phyloP scores from a whole-genome alignment of 169 alveolate genomes.

The Eimeria tenella region DNA sequence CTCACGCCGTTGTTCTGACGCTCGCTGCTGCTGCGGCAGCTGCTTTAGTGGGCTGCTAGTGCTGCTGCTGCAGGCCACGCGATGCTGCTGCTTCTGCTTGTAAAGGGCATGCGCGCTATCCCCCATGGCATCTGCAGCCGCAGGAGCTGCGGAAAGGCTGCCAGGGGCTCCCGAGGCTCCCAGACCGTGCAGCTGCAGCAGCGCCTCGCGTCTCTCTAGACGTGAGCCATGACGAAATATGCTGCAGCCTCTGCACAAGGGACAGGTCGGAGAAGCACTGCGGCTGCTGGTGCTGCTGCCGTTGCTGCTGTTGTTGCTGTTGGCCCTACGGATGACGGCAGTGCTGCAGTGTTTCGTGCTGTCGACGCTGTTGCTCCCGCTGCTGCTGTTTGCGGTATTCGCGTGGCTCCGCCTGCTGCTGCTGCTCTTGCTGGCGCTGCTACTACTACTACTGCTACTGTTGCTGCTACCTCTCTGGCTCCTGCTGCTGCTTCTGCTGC shows the following conservation, averaged over 20 bases:
- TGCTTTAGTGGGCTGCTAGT: constrained; percentile 15
- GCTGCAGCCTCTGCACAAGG: constrained; percentile 31
- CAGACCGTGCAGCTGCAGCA: constrained; percentile 62
- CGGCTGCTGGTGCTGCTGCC: constrained; percentile 56
- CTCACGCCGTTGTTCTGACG: constrained; percentile 32
- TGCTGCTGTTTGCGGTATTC: constrained; percentile 16
- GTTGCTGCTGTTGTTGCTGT: constrained; percentile 61
- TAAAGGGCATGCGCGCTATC: background rate
- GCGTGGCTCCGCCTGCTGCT: background rate
- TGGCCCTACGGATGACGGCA: constrained; percentile 1
- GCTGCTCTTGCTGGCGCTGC: background rate
- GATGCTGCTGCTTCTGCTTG: constrained; percentile 24
- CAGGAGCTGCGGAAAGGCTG: background rate
- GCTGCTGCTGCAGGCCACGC: background rate
- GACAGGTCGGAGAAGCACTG: constrained; percentile 21
- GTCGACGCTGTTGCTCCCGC: constrained; percentile 22
- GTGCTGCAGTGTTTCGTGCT: background rate
- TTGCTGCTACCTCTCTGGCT: background rate
- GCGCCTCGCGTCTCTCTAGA: constrained; percentile 24
- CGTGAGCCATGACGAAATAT: constrained; percentile 44
- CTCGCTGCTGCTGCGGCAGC: constrained; percentile 38
- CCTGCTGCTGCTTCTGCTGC: constrained; percentile 43
- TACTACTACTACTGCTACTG: background rate
- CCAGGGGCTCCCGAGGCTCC: background rate
- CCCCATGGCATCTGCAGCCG: constrained; percentile 32